Base-by-base conservation (phyloP, 2,329 filamentous ascomycete species). In the Akanthomyces dipterigenus region DNA sequence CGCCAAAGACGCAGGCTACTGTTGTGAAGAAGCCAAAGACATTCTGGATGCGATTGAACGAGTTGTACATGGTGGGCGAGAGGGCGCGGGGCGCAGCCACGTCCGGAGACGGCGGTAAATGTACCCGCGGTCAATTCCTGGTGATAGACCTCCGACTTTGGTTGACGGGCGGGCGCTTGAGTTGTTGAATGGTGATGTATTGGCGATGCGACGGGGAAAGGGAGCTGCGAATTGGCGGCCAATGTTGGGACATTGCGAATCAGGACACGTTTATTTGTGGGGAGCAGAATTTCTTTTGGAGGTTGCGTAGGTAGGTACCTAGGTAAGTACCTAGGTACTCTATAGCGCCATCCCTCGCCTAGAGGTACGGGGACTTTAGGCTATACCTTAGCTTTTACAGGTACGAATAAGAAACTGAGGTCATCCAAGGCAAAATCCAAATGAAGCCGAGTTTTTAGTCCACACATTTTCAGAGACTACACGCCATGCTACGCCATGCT, bases 1-100 rank as follows among this genome's bases (percentile, higher is more conserved):
- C 84, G 57, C 87, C 93, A 60, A 97, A 83, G 62, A 85, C 84
- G 71, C 96, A 95, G 62, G 89, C 88, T 65, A 97, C 92, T 28
- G 92, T 96, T 20, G 95, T 98, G 82, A 98, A 97, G 85, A 96
- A 97, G 75, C 95, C 92, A 74, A 99, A 99, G 74, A 92, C 88
- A 78, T 91, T 93, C 77, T 99, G 95, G 67, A 88, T 76, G 67
- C 95, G 90, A 65, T 90, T 91, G 54, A 96, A 77, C 51, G 89
- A 85, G 71, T 91, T 96, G 77, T 97, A 88, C 95, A 99, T 98
- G 64, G 63, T 90, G 71, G 65, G 63, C 63, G 34, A 5, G 26
- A 38, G 38, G 45, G 12, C 12, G 31, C 18, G 22, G 34, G 36
- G 20, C 46, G 48, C 55, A 20, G 43, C 55, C 45, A 58, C 55